Conservation (phyloP, 306 rosid genomes). For the Acacia acuminata region DNA sequence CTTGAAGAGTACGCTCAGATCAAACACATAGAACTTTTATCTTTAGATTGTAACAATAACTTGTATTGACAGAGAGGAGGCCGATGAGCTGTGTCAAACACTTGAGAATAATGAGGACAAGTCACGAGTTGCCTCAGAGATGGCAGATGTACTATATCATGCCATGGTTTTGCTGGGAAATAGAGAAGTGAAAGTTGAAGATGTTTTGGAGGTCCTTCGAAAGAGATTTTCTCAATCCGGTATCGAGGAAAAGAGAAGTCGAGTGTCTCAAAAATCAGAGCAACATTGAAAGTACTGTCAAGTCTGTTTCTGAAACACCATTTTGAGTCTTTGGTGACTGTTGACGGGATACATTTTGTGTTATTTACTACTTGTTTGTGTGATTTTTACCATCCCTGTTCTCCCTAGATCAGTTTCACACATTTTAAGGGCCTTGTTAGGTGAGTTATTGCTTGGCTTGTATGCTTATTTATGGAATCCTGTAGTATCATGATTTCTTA, state of each 20-base stretch:
- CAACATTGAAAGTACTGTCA: slow-evolving; percentile 27
- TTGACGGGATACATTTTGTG: neutral
- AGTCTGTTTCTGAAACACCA: neutral
- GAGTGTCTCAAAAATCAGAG: slow-evolving; percentile 26
- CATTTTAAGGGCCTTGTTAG: neutral
- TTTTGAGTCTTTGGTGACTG: neutral
- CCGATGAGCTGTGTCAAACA: slow-evolving; percentile 77
- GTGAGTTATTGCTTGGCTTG: slow-evolving; percentile 6
- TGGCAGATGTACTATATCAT: slow-evolving; percentile 86
- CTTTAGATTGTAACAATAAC: neutral
- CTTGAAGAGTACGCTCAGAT: neutral
- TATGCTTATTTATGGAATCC: slow-evolving; percentile 22
- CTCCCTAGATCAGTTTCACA: neutral
- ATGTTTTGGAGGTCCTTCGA: slow-evolving; percentile 71
- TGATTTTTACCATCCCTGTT: neutral
- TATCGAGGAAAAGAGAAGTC: slow-evolving; percentile 74
- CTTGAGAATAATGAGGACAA: slow-evolving; percentile 69
- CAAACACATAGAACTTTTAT: neutral
- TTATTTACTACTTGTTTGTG: neutral
- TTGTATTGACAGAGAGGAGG: slow-evolving; percentile 68
- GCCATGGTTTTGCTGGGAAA: slow-evolving; percentile 70
- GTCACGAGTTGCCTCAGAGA: slow-evolving; percentile 74
- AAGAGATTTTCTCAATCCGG: slow-evolving; percentile 85
- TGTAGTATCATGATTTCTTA: slow-evolving; percentile 1
- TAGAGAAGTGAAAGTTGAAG: slow-evolving; percentile 77